Percentiles rank a stretch among this genome's conserved stretches.
Evolutionary conservation across 2,329 filamentous ascomycete species (phyloP).

Genomic region (Ceratocystis alfenasii): DNA sequence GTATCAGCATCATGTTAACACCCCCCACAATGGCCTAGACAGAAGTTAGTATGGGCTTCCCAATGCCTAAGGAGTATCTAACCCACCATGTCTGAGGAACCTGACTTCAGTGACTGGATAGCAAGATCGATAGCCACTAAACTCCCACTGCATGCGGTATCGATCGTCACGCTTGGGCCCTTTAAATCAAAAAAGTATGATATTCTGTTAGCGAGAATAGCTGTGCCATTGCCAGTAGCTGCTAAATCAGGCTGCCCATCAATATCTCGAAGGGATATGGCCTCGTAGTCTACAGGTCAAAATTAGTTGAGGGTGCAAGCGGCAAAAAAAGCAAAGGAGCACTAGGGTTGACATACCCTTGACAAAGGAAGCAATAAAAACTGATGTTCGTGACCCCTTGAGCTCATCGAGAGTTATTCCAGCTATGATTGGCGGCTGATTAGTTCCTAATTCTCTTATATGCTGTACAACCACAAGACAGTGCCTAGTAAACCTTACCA

Average conservation of each 20-base stretch:
- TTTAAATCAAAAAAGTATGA: conserved; percentile 44
- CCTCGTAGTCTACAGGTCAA: conserved; percentile 36
- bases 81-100: conserved; percentile 28
- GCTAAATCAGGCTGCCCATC: conserved; percentile 41
- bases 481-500: conserved; percentile 27
- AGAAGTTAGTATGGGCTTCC: conserved; percentile 22
- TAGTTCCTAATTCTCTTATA: background rate
- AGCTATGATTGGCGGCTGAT: conserved; percentile 27
- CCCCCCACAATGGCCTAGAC: conserved; percentile 39
- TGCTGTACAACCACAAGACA: background rate
- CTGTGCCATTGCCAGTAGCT: conserved; percentile 41
- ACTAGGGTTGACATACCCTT: conserved; percentile 31
- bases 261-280: conserved; percentile 39
- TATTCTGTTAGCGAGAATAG: conserved; percentile 44
- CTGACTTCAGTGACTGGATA: conserved; percentile 35
- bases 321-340: background rate
- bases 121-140: conserved; percentile 44
- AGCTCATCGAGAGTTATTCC: conserved; percentile 36
- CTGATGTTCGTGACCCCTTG: conserved; percentile 35
- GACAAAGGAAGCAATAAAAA: conserved; percentile 42
- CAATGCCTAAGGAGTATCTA: background rate
- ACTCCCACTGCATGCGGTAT: conserved; percentile 48
- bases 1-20: conserved; percentile 42
- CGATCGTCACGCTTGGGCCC: conserved; percentile 45
- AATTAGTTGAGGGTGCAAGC: background rate